Evolutionary conservation across 2,329 filamentous ascomycete genomes (phyloP).

Genomic region (Cryphonectria radicalis): DNA sequence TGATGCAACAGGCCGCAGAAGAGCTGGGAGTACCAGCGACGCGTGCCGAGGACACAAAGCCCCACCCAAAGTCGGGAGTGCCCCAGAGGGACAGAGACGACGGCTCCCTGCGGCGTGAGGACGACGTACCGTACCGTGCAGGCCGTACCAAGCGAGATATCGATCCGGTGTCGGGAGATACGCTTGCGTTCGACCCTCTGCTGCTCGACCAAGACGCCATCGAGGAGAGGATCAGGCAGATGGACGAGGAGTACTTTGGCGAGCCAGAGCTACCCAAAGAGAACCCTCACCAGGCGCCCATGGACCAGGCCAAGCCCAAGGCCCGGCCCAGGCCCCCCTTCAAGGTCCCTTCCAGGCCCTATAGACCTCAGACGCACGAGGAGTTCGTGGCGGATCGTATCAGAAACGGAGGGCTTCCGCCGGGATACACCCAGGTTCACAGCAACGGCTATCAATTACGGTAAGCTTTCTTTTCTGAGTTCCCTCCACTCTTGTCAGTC

Average conservation of each 20-base stretch:
- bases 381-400: constrained; percentile 57
- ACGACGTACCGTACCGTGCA: background rate
- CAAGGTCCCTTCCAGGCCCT: constrained; percentile 39
- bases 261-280: constrained; percentile 8
- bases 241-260: constrained; percentile 31
- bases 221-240: constrained; percentile 33
- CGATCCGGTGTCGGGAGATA: constrained; percentile 4
- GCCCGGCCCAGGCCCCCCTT: background rate
- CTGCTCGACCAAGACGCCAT: constrained; percentile 26
- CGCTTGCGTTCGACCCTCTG: constrained; percentile 13
- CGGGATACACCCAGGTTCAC: constrained; percentile 54
- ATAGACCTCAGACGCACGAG: constrained; percentile 53
- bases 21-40: constrained; percentile 16
- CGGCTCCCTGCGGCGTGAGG: constrained; percentile 9
- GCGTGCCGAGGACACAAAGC: background rate
- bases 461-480: constrained; percentile 45
- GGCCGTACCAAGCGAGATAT: constrained; percentile 12
- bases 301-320: constrained; percentile 32
- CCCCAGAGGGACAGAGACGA: constrained; percentile 12
- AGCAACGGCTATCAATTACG: constrained; percentile 63
- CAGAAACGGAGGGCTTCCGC: constrained; percentile 48
- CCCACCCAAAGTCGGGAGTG: background rate
- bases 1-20: constrained; percentile 33
- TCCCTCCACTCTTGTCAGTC: background rate
- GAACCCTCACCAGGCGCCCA: constrained; percentile 34